Evolutionary conservation across 192 early-diverging fungal genomes (phyloP).

Genomic region (Diversispora epigaea): DNA sequence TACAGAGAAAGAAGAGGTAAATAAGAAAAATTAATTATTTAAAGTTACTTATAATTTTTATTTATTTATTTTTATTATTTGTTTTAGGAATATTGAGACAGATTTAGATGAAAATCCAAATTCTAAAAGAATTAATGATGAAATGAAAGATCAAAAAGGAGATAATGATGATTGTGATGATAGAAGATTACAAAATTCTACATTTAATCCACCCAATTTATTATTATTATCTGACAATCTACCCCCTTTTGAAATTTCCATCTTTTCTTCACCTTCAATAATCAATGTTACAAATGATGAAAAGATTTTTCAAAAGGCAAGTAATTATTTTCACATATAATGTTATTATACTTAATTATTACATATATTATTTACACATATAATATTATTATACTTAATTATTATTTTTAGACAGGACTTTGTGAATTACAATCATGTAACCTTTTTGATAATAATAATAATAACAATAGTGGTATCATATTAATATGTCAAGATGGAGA

Average conservation of each 20-base stretch:
- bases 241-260: not conserved
- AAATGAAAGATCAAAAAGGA: too few species aligned
- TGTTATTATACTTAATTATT: not conserved
- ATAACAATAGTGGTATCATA: slow-evolving; percentile 6
- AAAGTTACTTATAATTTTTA: too few species aligned
- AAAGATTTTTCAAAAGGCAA: not conserved
- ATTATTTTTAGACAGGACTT: not conserved
- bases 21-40: too few species aligned
- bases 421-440: not conserved
- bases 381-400: not conserved
- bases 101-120: too few species aligned
- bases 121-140: too few species aligned
- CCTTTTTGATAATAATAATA: not conserved
- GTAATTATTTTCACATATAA: not conserved
- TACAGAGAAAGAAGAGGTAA: too few species aligned
- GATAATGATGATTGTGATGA: too few species aligned
- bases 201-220: too few species aligned
- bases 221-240: too few species aligned
- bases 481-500: slow-evolving; percentile 12
- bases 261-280: slow-evolving; percentile 6
- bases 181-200: too few species aligned
- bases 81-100: too few species aligned
- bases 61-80: too few species aligned
- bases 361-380: not conserved
- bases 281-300: not conserved